Base-by-base conservation (phyloP, 1,139 yeast species). In the Candida freyschussii region DNA sequence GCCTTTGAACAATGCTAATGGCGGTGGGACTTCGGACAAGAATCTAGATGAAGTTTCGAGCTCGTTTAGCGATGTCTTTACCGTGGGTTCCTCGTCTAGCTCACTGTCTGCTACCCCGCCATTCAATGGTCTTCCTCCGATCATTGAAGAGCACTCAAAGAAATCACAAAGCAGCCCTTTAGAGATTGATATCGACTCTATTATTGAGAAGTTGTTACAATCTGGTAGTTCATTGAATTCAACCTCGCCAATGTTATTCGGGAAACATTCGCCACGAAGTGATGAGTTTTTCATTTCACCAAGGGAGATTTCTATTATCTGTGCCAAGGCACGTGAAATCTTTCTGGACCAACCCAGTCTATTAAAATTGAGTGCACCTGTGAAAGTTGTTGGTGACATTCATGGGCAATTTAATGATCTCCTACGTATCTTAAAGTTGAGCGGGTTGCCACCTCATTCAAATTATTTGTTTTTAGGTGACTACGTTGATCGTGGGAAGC, bases 401-500 rank as follows among this genome's bases (percentile, higher is more conserved):
- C 95, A 84, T 57, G 95, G 95, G 10, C 95, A 84, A 57, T 84
- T 75, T 52, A 70, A 72, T 42, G 95, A 84, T 59, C 66, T 84
- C 44, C 62, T 83, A 41, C 67, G 94, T 43, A 78, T 84, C 26
- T 74, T 84, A 53, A 78, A 80, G 52, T 63, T 78, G 33, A 79
- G 89, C 55, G 95, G 95, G 0, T 75, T 77, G 48, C 95, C 95
- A 2, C 89, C 91, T 8, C 69, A 75, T 47, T 67, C 93, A 4
- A 84, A 83, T 53, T 84, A 83, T 55, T 60, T 84, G 45, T 84
- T 84, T 53, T 60, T 84, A 31, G 95, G 95, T 23, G 95, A 84
- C 57, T 84, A 84, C 53, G 94, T 84, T 31, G 95, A 84, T 57
- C 71, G 95, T 46, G 95, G 95, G 27, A 74, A 81, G 55, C 87